phyloP scores from a whole-genome alignment of 148 eudicot genomes.

The Rhododendron henanense region DNA sequence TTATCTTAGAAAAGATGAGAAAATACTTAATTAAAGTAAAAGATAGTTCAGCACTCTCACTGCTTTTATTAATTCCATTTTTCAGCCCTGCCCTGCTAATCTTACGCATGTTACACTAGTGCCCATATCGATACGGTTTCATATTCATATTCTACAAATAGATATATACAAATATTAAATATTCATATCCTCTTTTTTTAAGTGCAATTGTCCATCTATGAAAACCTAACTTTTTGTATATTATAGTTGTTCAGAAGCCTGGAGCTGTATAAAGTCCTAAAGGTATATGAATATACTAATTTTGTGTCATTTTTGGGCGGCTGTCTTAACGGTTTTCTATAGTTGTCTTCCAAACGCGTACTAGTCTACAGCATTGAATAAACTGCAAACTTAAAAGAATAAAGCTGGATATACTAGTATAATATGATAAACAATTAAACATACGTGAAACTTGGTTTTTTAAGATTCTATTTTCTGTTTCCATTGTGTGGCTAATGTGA shows the following conservation, averaged over 20 bases:
- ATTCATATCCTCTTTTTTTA: background rate
- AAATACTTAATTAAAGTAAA: background rate
- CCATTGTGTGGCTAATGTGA: background rate
- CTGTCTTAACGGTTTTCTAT: background rate
- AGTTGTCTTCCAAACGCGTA: background rate
- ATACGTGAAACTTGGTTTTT: background rate
- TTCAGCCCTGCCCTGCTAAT: background rate
- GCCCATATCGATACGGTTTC: background rate
- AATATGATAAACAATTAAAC: background rate
- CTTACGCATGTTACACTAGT: background rate
- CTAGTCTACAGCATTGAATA: background rate
- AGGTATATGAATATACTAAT: background rate
- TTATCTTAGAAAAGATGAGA: background rate
- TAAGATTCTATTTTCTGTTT: background rate
- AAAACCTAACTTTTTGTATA: background rate
- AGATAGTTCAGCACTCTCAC: background rate
- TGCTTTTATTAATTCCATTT: background rate
- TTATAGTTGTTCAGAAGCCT: background rate
- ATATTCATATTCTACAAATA: background rate
- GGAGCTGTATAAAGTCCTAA: constrained; percentile 1
- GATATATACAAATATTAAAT: background rate
- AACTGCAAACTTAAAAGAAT: background rate
- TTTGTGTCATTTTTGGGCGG: background rate
- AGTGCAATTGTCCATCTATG: background rate
- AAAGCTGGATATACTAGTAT: background rate